These are phyloP conservation scores for Tubosaeta sp. DNA, from an alignment of 768 basidiomycete species.

Conservation along the genomic window DNA sequence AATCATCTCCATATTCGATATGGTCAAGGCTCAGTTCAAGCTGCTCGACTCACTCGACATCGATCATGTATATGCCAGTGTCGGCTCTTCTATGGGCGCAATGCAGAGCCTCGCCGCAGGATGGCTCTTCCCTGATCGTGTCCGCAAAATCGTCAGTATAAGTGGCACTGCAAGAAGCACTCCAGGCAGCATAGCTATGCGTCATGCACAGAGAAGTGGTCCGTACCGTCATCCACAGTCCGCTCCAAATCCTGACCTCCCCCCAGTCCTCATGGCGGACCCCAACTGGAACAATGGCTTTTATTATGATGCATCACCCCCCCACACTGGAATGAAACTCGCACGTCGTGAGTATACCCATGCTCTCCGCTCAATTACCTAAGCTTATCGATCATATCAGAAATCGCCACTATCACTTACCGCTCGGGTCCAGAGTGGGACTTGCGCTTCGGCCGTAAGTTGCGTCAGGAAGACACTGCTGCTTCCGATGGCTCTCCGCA, in stretches of 20 bases:
- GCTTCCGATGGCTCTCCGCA: neutral
- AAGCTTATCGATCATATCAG: constrained; percentile 36
- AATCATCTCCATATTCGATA: constrained; percentile 90
- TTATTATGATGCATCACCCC: constrained; percentile 93
- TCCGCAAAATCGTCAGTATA: constrained; percentile 88
- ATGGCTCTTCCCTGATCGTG: constrained; percentile 85
- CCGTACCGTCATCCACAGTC: constrained; percentile 2
- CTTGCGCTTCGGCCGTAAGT: constrained; percentile 85
- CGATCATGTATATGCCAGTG: constrained; percentile 83
- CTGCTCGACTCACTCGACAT: constrained; percentile 84
- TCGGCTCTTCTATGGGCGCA: constrained; percentile 95
- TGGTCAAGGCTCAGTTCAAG: constrained; percentile 90
- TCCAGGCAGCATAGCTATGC: constrained; percentile 90
- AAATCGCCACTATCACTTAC: constrained; percentile 99
- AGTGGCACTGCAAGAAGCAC: constrained; percentile 92
- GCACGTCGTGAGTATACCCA: constrained; percentile 73
- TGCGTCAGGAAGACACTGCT: constrained; percentile 36
- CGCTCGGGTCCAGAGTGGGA: constrained; percentile 99
- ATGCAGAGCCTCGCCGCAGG: constrained; percentile 98
- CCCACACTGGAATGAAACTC: constrained; percentile 97
- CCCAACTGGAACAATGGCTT: constrained; percentile 99
- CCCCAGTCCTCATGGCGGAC: constrained; percentile 93
- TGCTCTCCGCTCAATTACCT: neutral
- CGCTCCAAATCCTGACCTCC: neutral
- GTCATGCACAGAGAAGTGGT: constrained; percentile 96